Base-by-base conservation (phyloP, 306 rosid species). In the Trifolium dubium region DNA sequence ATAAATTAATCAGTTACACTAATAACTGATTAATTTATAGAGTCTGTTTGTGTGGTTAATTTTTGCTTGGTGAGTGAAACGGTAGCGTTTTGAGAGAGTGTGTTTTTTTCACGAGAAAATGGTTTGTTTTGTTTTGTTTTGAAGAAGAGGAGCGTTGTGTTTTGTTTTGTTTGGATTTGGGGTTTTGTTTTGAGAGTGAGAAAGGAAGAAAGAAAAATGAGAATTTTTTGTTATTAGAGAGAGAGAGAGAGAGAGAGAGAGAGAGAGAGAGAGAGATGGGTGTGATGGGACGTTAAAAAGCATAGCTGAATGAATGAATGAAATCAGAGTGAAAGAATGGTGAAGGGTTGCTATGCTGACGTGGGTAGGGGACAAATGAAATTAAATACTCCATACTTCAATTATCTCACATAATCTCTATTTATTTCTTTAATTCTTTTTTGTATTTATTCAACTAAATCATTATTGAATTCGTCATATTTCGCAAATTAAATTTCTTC, bases 281-380 rank as follows among this genome's bases (percentile, higher is more conserved):
- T 70, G 31, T 87, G 96, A 92, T 92, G 92, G 96, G 93, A 92
- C 92, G 91, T 88, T 18, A 81, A 88, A 71, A 84, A 85, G 89
- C 29, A 66, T 72, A 71, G 85, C 81, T 86, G 87, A 86, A 88
- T 83, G 92, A 88, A 88, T 82, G 91, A 85, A 82, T 56, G 83
- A 71, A 73, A 81, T 61, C 40, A 67, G 68, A 63, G 46, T 3
- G 37, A 41, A 30, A 30, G 58, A 63, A 62, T 56, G 72, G 65
- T 69, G 64, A 72, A 44, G 56, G 58, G 68, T 59, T 59, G 77
- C 44, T 32, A 44, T 73, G 77, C 18, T 73, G 67, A 56, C 67
- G 55, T 71, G 49, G 41, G 66, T 28, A 28, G 8, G 37, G 15
- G 43, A 69, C 60, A 60, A 7, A 14, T 6, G 2, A 31, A 60